Base-by-base conservation (phyloP, 1,284 basidiomycete species). In the Wallemia hederae region DNA sequence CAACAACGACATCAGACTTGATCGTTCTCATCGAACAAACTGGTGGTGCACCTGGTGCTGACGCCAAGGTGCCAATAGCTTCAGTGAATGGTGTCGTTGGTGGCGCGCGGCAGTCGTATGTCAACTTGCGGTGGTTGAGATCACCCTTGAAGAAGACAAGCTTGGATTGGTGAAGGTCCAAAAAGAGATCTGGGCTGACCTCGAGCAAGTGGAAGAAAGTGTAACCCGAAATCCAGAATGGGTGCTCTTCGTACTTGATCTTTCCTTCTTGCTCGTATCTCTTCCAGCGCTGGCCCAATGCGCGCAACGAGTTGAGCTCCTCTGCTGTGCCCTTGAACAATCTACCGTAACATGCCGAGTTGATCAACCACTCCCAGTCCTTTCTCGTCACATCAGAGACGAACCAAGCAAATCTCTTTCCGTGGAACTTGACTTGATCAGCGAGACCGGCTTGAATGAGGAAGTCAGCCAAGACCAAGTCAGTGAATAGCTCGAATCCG, bases 161-260 rank as follows among this genome's bases (percentile, higher is more conserved):
- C 69, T 97, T 84, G 28, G 85, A 88, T 55, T 81, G 82, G 63
- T 85, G 83, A 58, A 97, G 80, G 70, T 94, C 82, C 61, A 94
- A 77, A 78, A 94, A 96, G 59, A 96, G 77, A 77, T 96, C 91
- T 1, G 88, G 27, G 28, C 59, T 33, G 22, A 14, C 49, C 24
- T 64, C 55, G 59, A 31, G 31, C 27, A 26, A 58, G 63, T 66
- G 63, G 58, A 68, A 67, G 69, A 80, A 90, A 59, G 86, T 90
- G 73, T 86, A 90, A n/a, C 87, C 86, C 24, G 85, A 85, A 71
- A 85, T 89, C 88, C 88, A 92, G 78, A 90, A 92, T 22, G 91
- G 87, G 67, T 96, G 92, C 71, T 90, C 85, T 71, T 96, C 88
- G 70, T 94, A 97, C 59, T 88, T 78, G 85, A 88, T 94, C 74